Base-by-base conservation (phyloP, 1,284 basidiomycete genomes). In the Puccinia triticina region DNA sequence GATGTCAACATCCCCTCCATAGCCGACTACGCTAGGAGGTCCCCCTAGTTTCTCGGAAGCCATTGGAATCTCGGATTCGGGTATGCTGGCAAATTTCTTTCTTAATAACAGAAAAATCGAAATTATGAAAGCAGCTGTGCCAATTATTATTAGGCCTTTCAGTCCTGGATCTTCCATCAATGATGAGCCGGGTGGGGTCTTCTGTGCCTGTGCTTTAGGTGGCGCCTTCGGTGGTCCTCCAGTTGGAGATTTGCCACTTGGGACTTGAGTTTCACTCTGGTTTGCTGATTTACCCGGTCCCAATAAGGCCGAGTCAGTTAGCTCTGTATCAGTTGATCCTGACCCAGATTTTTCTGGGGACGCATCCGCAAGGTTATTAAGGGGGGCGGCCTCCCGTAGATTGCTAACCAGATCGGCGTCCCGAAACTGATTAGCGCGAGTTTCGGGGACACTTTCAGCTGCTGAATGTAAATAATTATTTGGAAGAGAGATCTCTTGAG, bases 81-180 rank as follows among this genome's bases (percentile, higher is more conserved):
- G 34, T 23, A 23, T 3, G 34, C 3, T 8, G 1, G 16, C 64
- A 21, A 50, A 50, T 16, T 18, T 48, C 7, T 21, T 72, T 72
- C 46, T 40, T 12, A 72, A 14, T 32, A 72, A 18, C 2, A 72
- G 69, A 26, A 10, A 72, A 48, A 72, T 29, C 3, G 46, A 43
- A 23, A 50, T 48, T 23, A 72, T 32, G 43, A n/a, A 48, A 16
- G 29, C 69, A 16, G 50, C 12, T 29, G 21, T 32, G 32, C 7
- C n/a, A 29, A 72, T 50, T 26, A 72, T 53, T 32, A 72, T 18
- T 14, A 40, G 14, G 29, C 69, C 69, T 72, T 50, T 72, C 46
- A 72, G 21, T 29, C 69, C 69, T 18, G 37, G n/a, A 50, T 72
- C 40, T 12, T 43, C 69, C 8, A 72, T 5, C n/a, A 34, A 5